Base-by-base conservation (phyloP, 106 monocot genomes). In the Dendrobium catenatum region DNA sequence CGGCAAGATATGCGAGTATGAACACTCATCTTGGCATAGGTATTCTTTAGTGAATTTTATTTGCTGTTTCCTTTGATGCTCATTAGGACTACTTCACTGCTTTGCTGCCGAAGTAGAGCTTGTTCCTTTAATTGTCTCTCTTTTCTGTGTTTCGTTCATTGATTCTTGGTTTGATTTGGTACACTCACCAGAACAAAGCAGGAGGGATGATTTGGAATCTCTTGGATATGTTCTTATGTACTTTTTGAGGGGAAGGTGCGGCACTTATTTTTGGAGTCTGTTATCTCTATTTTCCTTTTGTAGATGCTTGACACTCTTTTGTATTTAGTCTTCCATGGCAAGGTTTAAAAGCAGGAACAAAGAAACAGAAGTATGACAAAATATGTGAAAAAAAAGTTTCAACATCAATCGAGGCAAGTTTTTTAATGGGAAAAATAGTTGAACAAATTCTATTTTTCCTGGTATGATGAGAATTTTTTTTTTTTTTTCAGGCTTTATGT, bases 201-300 rank as follows among this genome's bases (percentile, higher is more conserved):
- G 94, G 80, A 89, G 94, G 89, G 94, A 94, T 84, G 94, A 94
- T 82, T 78, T 94, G 83, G 94, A 94, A 82, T 94, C 91, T 80
- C 94, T 94, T 89, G 94, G 94, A 76, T 94, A 86, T 82, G 94
- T 94, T 75, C 85, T 94, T 47, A 88, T 91, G 91, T 94, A 94
- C 82, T 91, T 94, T 59, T 82, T 94, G 68, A 91, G 91, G 86
- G 94, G 94, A 89, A 94, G 94, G 94, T 94, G 5, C 29, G 70
- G 70, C 5, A n/a, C 78, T 64, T 13, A 9, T 20, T 66, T 26
- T 26, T 78, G 11, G 5, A 42, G 20, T 27, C 80, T 51, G 4
- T 46, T 81, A 15, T 1, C 7, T 73, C 3, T 51, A 16, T 51
- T 51, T 51, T 51, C 13, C 51, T 51, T 51, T 51, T 13, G 2